Conservation (phyloP, 495 filamentous ascomycete species). For the Hypoxylon perforatum region DNA sequence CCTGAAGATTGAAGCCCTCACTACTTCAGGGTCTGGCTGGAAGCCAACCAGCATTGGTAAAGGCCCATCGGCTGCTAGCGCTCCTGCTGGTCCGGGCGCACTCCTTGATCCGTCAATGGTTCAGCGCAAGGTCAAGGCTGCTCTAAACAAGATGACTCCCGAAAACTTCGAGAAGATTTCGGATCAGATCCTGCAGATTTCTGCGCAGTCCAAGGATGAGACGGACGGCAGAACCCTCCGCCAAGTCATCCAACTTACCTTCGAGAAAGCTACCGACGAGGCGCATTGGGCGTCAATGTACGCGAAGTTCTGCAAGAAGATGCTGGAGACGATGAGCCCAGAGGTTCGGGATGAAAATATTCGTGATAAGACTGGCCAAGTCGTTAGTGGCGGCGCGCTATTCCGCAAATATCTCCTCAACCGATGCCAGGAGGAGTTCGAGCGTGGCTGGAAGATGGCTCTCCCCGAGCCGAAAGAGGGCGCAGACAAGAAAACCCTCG, state of each 20-base stretch:
- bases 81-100: slow-evolving; percentile 55
- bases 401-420: slow-evolving; percentile 99
- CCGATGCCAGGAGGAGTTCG: slow-evolving; percentile 98
- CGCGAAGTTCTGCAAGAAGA: slow-evolving; percentile 97
- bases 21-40: slow-evolving; percentile 79
- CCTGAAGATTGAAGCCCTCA: slow-evolving; percentile 82
- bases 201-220: slow-evolving; percentile 94
- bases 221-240: slow-evolving; percentile 92
- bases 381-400: slow-evolving; percentile 89
- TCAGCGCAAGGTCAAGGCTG: slow-evolving; percentile 98
- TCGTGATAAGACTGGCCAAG: slow-evolving; percentile 81
- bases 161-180: slow-evolving; percentile 98
- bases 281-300: slow-evolving; percentile 99
- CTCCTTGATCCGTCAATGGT: slow-evolving; percentile 91
- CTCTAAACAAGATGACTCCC: slow-evolving; percentile 99
- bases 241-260: slow-evolving; percentile 98
- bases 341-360: slow-evolving; percentile 97
- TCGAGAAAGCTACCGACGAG: slow-evolving; percentile 99
- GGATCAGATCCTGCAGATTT: slow-evolving; percentile 91
- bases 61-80: slow-evolving; percentile 46
- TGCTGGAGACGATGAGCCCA: slow-evolving; percentile 94
- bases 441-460: slow-evolving; percentile 96
- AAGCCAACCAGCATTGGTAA: slow-evolving; percentile 80
- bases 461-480: slow-evolving; percentile 85
- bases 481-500: slow-evolving; percentile 67